phyloP scores from a whole-genome alignment of 1,284 basidiomycete species.

The Melampsora americana region DNA sequence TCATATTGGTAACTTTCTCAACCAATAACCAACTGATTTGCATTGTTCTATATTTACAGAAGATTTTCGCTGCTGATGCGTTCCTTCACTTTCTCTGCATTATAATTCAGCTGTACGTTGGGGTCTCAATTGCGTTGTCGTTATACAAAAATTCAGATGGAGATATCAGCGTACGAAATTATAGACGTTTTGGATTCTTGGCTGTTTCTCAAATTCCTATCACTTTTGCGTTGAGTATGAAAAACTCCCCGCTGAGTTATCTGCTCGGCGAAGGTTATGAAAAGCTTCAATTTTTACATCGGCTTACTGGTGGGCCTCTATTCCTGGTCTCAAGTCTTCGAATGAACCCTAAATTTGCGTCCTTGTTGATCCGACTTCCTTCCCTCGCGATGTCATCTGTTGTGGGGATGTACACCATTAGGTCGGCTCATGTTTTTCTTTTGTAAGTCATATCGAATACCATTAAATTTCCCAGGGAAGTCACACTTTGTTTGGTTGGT shows the following conservation, averaged over 20 bases:
- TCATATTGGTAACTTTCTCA: background rate
- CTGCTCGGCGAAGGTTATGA: constrained; percentile 36
- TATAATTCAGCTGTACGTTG: constrained; percentile 18
- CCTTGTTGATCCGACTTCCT: too few relatives aligned
- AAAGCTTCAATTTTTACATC: constrained; percentile 36
- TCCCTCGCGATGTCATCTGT: too few relatives aligned
- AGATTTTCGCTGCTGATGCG: background rate
- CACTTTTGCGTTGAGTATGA: constrained; percentile 29
- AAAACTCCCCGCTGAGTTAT: constrained; percentile 30
- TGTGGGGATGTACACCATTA: background rate
- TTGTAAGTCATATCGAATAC: constrained; percentile 17
- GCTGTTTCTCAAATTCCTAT: constrained; percentile 40
- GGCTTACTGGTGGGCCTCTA: background rate
- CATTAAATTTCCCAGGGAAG: background rate
- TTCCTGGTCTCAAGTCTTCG: background rate
- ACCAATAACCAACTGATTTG: too few relatives aligned
- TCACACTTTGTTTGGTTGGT: background rate
- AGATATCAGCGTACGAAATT: constrained; percentile 18
- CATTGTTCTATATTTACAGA: background rate
- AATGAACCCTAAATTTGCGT: too few relatives aligned
- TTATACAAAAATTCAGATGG: constrained; percentile 26
- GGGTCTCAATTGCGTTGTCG: constrained; percentile 12
- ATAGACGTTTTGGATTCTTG: constrained; percentile 31
- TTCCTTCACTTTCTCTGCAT: constrained; percentile 7
- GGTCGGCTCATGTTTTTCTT: constrained; percentile 35